A percentile compares a stretch with the other conserved stretches of the same genome.
These are phyloP conservation scores for Fraxinus quadrangulata DNA, from an alignment of 257 asterid species.

Conservation along the genomic window DNA sequence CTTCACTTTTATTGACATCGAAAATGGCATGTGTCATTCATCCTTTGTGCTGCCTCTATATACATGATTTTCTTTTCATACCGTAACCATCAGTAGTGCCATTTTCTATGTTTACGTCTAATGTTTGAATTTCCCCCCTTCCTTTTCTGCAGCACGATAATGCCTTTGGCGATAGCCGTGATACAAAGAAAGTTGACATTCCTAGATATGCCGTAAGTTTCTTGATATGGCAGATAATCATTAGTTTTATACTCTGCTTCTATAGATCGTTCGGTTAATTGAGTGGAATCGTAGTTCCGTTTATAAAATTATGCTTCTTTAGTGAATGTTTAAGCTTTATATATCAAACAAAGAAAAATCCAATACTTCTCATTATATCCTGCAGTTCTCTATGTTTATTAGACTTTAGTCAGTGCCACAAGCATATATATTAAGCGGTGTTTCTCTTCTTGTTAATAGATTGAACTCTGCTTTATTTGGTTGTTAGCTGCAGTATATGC, in stretches of 20 bases:
- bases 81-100: background rate
- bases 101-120: conserved; percentile 22
- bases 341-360: background rate
- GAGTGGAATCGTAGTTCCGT: background rate
- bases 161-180: conserved; percentile 24
- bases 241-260: conserved; percentile 19
- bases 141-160: conserved; percentile 49
- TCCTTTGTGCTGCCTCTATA: background rate
- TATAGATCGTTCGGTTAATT: background rate
- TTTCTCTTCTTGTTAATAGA: conserved; percentile 5
- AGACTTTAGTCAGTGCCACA: background rate
- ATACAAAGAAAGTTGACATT: conserved; percentile 48
- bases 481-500: conserved; percentile 16
- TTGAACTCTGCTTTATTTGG: background rate
- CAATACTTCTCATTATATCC: background rate
- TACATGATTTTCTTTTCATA: background rate
- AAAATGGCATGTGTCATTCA: background rate
- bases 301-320: background rate
- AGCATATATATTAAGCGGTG: background rate
- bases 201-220: conserved; percentile 90
- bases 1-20: background rate
- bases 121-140: conserved; percentile 10
- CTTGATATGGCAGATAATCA: conserved; percentile 12
- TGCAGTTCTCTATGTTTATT: background rate
- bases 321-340: background rate